phyloP scores from a whole-genome alignment of 257 asterid genomes.

The Paraleonurus japonicus region DNA sequence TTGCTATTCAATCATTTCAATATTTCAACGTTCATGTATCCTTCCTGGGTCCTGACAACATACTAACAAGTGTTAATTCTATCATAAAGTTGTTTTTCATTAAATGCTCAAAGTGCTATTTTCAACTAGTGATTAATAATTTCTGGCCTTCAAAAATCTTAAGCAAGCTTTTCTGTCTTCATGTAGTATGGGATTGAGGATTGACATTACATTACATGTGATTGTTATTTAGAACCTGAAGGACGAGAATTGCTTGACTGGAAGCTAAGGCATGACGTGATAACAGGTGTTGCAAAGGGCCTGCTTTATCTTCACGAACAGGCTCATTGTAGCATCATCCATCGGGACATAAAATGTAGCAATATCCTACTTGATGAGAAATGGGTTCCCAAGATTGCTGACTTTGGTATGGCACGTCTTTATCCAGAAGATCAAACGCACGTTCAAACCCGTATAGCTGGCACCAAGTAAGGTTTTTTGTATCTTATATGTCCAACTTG shows the following conservation, averaged over 20 bases:
- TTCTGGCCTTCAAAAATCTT: constrained; percentile 8
- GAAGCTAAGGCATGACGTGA: constrained; percentile 73
- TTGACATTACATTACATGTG: constrained; percentile 23
- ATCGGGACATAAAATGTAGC: constrained; percentile 94
- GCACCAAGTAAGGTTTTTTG: constrained; percentile 70
- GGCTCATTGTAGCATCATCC: constrained; percentile 73
- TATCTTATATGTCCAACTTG: too few relatives aligned
- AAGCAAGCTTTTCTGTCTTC: constrained; percentile 3
- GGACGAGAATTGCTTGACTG: constrained; percentile 57
- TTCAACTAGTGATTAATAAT: not conserved
- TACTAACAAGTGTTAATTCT: too few relatives aligned
- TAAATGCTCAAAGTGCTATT: not conserved
- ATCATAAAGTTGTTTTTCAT: not conserved
- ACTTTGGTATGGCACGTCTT: constrained; percentile 93
- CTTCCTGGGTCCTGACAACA: too few relatives aligned
- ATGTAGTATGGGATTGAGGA: constrained; percentile 9
- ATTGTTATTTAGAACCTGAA: constrained; percentile 47
- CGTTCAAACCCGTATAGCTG: constrained; percentile 83
- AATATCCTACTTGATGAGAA: constrained; percentile 82
- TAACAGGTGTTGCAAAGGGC: constrained; percentile 80
- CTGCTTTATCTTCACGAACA: constrained; percentile 87
- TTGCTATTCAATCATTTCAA: not conserved
- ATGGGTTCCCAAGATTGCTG: constrained; percentile 93
- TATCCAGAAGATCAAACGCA: constrained; percentile 75
- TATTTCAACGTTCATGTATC: too few relatives aligned